Evolutionary conservation across 768 basidiomycete genomes (phyloP), one percentile per base, ranked within the genome.

Genomic region (Trametes cingulata): DNA sequence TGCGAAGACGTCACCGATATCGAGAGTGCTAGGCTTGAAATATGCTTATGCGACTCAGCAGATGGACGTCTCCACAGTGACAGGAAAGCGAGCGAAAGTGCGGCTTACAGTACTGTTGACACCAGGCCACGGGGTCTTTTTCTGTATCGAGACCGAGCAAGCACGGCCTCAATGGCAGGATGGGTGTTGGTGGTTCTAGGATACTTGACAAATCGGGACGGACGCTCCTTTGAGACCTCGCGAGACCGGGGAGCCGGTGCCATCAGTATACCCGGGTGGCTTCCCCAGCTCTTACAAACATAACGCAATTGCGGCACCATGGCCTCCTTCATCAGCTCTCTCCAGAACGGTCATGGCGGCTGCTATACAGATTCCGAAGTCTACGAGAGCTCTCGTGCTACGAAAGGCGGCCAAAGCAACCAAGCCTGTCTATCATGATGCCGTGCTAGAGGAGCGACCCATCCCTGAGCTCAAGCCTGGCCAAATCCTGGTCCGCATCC

Each of bases 401-500:
- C 77, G 74, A 55, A 75, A 80, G 60, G 75, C 82, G 2, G 66
- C 78, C 5, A 53, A 70, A 0, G 69, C 68, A 9, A 71, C 68
- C 19, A 76, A 76, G 20, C 80, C 82, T 6, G 60, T 80, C 27
- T 84, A 81, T 63, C 78, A 90, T 65, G 85, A 89, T 60, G 84
- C 82, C 0, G 74, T 76, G 6, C 54, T 91, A 12, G 78, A 82
- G 51, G 76, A 81, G 36, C 75, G 72, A 43, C 76, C 80, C 0
- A 70, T 91, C 41, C 81, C 83, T 27, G 46, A 71, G 8, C 77
- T 90, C 55, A 75, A 81, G 58, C 60, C 71, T 0, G 87, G 83
- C 2, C 77, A 92, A 71, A 71, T 92, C 0, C 76, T 90, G 8
- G 86, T 92, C 9, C 83, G 80, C 70, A 82, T 91, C 52, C 77